phyloP scores from a whole-genome alignment of 768 basidiomycete genomes.

The Mycena albidolilacea region DNA sequence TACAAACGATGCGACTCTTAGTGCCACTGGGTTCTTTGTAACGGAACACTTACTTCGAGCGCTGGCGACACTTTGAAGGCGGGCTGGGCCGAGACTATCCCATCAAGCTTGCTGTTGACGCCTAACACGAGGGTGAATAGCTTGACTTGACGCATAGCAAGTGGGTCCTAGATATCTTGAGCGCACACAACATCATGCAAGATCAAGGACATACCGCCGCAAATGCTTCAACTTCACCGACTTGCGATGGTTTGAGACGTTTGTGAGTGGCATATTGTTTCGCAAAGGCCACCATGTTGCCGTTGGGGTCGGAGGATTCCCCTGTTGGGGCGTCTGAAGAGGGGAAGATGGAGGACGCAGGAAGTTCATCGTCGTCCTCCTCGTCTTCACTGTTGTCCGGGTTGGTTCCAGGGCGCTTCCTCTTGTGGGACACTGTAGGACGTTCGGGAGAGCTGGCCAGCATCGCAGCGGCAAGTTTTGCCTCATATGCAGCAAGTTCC shows the following conservation, averaged over 20 bases:
- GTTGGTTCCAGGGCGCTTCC: neutral
- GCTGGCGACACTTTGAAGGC: neutral
- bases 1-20: neutral
- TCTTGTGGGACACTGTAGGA: neutral
- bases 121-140: no score
- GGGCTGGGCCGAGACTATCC: neutral
- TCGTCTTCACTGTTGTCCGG: neutral
- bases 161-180: neutral
- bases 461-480: conserved; percentile 4
- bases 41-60: neutral
- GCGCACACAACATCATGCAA: no score
- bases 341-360: no score
- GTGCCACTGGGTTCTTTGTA: no score
- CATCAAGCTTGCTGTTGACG: neutral
- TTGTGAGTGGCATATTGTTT: no score
- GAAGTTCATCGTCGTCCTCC: neutral
- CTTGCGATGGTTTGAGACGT: no score
- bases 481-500: neutral
- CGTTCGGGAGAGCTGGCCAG: neutral
- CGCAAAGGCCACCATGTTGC: no score
- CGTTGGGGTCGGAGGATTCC: no score
- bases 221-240: neutral
- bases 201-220: neutral
- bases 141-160: conserved; percentile 10
- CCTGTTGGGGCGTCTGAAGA: no score